Percentiles rank a stretch among this genome's conserved stretches.
Evolutionary conservation across 805 yeast species (phyloP).

Genomic region (Tetrapisispora taiwanensis): DNA sequence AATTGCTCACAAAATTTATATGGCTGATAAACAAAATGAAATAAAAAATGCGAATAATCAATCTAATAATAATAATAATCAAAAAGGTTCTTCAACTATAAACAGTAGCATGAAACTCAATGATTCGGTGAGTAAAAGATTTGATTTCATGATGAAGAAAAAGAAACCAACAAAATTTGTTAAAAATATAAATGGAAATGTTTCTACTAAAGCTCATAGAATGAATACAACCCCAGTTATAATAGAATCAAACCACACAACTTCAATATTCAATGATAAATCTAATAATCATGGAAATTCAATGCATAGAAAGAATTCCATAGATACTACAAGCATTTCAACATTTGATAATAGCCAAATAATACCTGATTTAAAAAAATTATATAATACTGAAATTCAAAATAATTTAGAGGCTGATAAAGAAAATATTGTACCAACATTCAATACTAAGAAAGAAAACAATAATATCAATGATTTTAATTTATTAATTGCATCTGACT

Average conservation of each 20-base stretch:
- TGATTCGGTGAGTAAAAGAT: conserved; percentile 27
- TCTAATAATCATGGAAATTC: not conserved
- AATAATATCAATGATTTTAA: conserved; percentile 7
- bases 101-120: conserved; percentile 19
- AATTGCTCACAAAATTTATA: conserved; percentile 27
- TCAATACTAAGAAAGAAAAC: not conserved
- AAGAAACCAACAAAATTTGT: conserved; percentile 7
- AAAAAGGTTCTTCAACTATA: conserved; percentile 9
- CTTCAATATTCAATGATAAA: not conserved
- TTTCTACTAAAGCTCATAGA: conserved; percentile 10
- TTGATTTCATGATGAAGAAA: conserved; percentile 27
- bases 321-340: not conserved
- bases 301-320: not conserved
- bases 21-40: conserved; percentile 26
- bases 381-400: not conserved
- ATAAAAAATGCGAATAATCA: conserved; percentile 3
- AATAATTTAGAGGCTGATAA: conserved; percentile 13
- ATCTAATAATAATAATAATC: not conserved
- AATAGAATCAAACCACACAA: conserved; percentile 1
- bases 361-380: not conserved
- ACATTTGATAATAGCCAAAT: not conserved
- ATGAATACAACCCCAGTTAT: conserved; percentile 14
- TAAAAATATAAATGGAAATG: not conserved
- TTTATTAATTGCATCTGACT: conserved; percentile 13
- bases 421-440: conserved; percentile 22